These are phyloP conservation scores for Trichoderma koningii DNA, from an alignment of 2,329 filamentous ascomycete genomes.

Conservation along the genomic window DNA sequence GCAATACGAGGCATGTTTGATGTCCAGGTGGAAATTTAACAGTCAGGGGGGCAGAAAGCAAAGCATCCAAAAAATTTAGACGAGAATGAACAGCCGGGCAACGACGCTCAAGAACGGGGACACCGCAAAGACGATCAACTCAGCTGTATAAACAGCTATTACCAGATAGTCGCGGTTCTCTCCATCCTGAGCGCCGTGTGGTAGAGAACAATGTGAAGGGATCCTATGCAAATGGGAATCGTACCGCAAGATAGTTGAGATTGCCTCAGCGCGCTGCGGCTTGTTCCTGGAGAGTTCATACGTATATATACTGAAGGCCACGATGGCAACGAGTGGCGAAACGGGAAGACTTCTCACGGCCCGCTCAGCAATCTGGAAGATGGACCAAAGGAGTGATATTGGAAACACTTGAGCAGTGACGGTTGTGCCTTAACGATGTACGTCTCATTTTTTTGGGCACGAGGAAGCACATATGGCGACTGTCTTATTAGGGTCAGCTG, in stretches of 20 bases:
- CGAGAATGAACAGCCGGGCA: not conserved
- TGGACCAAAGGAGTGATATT: not conserved
- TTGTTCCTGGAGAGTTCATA: not conserved
- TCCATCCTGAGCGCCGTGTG: no score
- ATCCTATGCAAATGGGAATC: not conserved
- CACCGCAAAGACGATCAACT: no score
- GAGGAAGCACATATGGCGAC: not conserved
- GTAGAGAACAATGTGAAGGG: no score
- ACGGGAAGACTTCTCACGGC: not conserved
- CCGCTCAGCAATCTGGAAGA: not conserved
- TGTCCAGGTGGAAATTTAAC: no score
- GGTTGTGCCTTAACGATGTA: no score
- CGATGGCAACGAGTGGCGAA: not conserved
- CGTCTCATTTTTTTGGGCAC: no score
- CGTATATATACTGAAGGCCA: not conserved
- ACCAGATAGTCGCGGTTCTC: no score
- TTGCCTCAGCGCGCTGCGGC: not conserved
- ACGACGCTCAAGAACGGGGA: not conserved
- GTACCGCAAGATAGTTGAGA: not conserved
- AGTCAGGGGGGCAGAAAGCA: not conserved
- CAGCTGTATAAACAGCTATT: no score
- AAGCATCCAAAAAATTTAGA: constrained; percentile 6
- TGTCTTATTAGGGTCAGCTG: not conserved
- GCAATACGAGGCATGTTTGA: not conserved
- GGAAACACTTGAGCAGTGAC: no score